phyloP scores from a whole-genome alignment of 2,329 filamentous ascomycete species.

The Microsporum audouinii region DNA sequence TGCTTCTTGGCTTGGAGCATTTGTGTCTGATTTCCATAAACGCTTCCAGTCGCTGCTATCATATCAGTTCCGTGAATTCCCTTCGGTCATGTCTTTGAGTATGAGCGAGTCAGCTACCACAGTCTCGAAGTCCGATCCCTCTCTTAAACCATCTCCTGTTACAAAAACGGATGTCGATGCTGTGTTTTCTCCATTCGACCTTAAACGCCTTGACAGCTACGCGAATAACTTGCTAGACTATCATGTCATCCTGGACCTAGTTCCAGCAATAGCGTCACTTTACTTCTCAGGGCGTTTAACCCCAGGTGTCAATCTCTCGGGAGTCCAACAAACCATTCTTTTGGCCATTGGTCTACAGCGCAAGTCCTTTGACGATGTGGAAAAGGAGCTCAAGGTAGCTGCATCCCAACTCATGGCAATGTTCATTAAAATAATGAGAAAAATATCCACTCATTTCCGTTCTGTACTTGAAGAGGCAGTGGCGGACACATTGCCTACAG shows the following conservation, averaged over 20 bases:
- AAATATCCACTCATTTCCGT: constrained; percentile 69
- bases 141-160: constrained; percentile 45
- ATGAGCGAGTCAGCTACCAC: constrained; percentile 75
- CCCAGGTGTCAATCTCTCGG: constrained; percentile 56
- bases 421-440: constrained; percentile 93
- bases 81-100: constrained; percentile 64
- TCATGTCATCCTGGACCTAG: constrained; percentile 87
- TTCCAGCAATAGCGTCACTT: constrained; percentile 67
- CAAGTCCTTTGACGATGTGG: constrained; percentile 70
- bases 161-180: constrained; percentile 65
- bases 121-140: constrained; percentile 56
- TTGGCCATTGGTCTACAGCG: constrained; percentile 84
- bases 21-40: constrained; percentile 82
- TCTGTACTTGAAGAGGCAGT: constrained; percentile 62
- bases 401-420: constrained; percentile 78
- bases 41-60: constrained; percentile 84
- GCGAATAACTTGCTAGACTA: constrained; percentile 96
- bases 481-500: constrained; percentile 52
- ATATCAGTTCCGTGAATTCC: constrained; percentile 82
- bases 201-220: constrained; percentile 90
- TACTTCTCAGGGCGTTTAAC: constrained; percentile 75
- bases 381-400: constrained; percentile 63
- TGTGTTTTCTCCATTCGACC: constrained; percentile 76
- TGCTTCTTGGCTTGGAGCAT: constrained; percentile 75
- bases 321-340: constrained; percentile 77